phyloP scores from a whole-genome alignment of 495 filamentous ascomycete species.

The Aspergillus leporis region DNA sequence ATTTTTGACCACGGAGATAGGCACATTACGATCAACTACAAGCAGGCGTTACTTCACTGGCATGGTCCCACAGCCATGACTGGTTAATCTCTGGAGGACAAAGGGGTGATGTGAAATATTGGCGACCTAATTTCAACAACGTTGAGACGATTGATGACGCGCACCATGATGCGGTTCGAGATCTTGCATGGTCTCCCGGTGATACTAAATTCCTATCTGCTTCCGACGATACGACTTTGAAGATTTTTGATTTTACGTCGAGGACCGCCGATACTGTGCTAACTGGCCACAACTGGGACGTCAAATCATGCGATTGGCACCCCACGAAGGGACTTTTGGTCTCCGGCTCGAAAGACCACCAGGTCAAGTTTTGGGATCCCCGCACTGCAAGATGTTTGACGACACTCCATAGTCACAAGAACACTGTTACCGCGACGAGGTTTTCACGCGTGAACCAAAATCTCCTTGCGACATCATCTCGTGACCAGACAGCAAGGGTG shows the following conservation, averaged over 20 bases:
- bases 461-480: slow-evolving; percentile 85
- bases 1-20: slow-evolving; percentile 30
- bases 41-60: slow-evolving; percentile 80
- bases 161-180: slow-evolving; percentile 84
- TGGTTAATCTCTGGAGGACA: slow-evolving; percentile 97
- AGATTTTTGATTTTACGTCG: slow-evolving; percentile 95
- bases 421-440: slow-evolving; percentile 83
- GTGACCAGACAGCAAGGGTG: slow-evolving; percentile 87
- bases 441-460: slow-evolving; percentile 83
- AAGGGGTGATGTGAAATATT: slow-evolving; percentile 94
- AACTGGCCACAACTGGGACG: slow-evolving; percentile 93
- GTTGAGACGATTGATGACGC: slow-evolving; percentile 92
- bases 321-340: slow-evolving; percentile 92
- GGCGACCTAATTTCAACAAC: slow-evolving; percentile 99
- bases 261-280: slow-evolving; percentile 77
- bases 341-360: slow-evolving; percentile 95
- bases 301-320: slow-evolving; percentile 96
- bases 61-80: slow-evolving; percentile 91
- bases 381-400: slow-evolving; percentile 85
- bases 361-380: slow-evolving; percentile 97
- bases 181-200: slow-evolving; percentile 89
- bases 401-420: slow-evolving; percentile 96
- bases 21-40: slow-evolving; percentile 76
- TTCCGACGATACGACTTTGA: slow-evolving; percentile 87
- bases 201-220: slow-evolving; percentile 96